These are phyloP conservation scores for Thyridium curvatum DNA, from an alignment of 2,329 filamentous ascomycete genomes.

Conservation along the genomic window DNA sequence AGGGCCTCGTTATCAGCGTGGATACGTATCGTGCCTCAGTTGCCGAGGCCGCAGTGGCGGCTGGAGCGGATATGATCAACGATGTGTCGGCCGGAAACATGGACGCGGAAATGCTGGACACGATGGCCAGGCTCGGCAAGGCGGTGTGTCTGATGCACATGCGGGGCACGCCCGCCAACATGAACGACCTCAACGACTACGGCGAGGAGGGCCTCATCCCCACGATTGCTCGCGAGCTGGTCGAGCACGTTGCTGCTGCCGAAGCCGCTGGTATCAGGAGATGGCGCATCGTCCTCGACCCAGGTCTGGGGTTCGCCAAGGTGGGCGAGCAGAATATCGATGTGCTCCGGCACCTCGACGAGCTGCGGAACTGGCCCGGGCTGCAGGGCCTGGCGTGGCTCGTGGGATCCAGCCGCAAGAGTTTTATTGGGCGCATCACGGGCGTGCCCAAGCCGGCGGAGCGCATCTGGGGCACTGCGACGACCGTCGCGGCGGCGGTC, in stretches of 20 bases:
- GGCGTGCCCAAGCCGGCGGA: slow-evolving; percentile 65
- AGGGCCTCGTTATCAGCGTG: slow-evolving; percentile 66
- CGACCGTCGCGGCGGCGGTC: slow-evolving; percentile 78
- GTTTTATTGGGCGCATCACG: slow-evolving; percentile 79
- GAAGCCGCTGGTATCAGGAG: slow-evolving; percentile 75
- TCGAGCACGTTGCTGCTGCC: slow-evolving; percentile 64
- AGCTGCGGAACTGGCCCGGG: slow-evolving; percentile 58
- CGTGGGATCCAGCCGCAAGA: slow-evolving; percentile 81
- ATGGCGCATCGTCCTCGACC: slow-evolving; percentile 94
- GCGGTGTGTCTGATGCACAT: slow-evolving; percentile 89
- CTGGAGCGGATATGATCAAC: slow-evolving; percentile 89
- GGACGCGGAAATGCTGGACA: slow-evolving; percentile 75
- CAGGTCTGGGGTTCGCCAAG: slow-evolving; percentile 93
- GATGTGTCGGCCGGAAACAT: slow-evolving; percentile 81
- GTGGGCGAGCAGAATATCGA: slow-evolving; percentile 73
- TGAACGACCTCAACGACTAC: slow-evolving; percentile 66
- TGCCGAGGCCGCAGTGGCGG: slow-evolving; percentile 66
- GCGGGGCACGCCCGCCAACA: slow-evolving; percentile 79
- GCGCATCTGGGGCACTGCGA: slow-evolving; percentile 79
- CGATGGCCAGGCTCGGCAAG: slow-evolving; percentile 69
- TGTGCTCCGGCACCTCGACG: slow-evolving; percentile 61
- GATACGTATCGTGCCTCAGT: slow-evolving; percentile 90
- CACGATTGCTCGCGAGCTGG: slow-evolving; percentile 62
- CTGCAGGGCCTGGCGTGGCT: slow-evolving; percentile 77
- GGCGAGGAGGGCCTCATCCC: slow-evolving; percentile 48